A percentile compares a stretch with the other conserved stretches of the same genome.
phyloP scores from a whole-genome alignment of 495 filamentous ascomycete genomes.

The Tuber melanosporum region DNA sequence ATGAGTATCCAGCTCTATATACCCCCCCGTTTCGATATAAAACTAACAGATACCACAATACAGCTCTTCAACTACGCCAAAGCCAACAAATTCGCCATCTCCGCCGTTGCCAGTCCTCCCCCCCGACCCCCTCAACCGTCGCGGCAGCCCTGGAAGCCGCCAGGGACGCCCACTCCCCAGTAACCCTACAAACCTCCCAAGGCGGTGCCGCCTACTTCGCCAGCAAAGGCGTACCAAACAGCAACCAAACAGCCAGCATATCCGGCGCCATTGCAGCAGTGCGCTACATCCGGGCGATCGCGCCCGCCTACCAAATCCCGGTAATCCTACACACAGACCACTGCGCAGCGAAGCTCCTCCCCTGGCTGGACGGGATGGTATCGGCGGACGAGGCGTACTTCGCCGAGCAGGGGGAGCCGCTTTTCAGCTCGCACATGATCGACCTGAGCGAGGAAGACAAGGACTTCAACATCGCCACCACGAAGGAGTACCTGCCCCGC shows the following conservation, averaged over 20 bases:
- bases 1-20: conserved; percentile 17
- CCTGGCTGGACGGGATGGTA: conserved; percentile 93
- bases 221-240: conserved; percentile 82
- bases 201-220: conserved; percentile 91
- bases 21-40: neutral
- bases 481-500: conserved; percentile 80
- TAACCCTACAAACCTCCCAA: conserved; percentile 86
- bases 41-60: conserved; percentile 5
- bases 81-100: conserved; percentile 78
- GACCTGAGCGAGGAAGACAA: conserved; percentile 84
- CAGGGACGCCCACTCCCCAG: conserved; percentile 60
- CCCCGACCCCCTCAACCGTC: conserved; percentile 48
- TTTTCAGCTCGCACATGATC: conserved; percentile 96
- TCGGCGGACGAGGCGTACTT: conserved; percentile 85
- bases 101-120: conserved; percentile 66
- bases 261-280: conserved; percentile 80
- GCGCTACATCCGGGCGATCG: conserved; percentile 84
- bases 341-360: conserved; percentile 87
- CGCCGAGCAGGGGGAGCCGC: conserved; percentile 84
- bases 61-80: conserved; percentile 78
- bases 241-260: conserved; percentile 78
- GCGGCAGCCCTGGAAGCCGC: conserved; percentile 49
- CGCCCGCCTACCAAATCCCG: conserved; percentile 78
- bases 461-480: conserved; percentile 83
- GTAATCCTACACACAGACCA: conserved; percentile 88